phyloP scores from a whole-genome alignment of 306 rosid species.

The Urtica urens region DNA sequence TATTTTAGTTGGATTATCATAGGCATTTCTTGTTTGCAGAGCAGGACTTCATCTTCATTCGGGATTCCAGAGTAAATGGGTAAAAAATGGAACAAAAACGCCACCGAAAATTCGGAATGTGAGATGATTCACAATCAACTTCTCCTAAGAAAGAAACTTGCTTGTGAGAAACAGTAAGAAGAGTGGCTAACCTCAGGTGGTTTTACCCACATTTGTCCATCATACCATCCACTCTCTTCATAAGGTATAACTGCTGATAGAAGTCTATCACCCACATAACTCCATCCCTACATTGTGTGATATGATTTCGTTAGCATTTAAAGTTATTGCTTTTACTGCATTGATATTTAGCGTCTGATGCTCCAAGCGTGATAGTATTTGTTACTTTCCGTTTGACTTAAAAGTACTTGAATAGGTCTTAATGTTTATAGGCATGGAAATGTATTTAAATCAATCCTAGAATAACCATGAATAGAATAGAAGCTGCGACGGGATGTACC shows the following conservation, averaged over 20 bases:
- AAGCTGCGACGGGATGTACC: slow-evolving; percentile 27
- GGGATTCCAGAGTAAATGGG: neutral
- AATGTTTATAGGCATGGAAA: too few species aligned
- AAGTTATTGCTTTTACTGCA: too few species aligned
- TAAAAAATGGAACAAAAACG: neutral
- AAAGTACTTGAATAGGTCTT: too few species aligned
- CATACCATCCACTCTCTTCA: slow-evolving; percentile 98
- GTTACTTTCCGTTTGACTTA: too few species aligned
- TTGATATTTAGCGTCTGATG: neutral
- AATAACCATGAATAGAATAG: neutral
- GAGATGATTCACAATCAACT: too few species aligned
- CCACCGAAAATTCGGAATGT: too few species aligned
- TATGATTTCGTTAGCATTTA: slow-evolving; percentile 6
- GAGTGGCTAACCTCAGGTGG: slow-evolving; percentile 77
- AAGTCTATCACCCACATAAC: slow-evolving; percentile 94
- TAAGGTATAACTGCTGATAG: slow-evolving; percentile 95
- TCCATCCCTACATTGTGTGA: slow-evolving; percentile 67
- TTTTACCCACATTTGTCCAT: slow-evolving; percentile 99
- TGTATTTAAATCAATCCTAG: neutral
- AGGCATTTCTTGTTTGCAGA: neutral
- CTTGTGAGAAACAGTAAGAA: slow-evolving; percentile 3
- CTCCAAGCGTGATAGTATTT: neutral
- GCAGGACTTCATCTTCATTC: neutral
- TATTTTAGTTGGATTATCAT: neutral
- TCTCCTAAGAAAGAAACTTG: too few species aligned